Base-by-base conservation (phyloP, 768 basidiomycete species). In the Boletus bicolor region DNA sequence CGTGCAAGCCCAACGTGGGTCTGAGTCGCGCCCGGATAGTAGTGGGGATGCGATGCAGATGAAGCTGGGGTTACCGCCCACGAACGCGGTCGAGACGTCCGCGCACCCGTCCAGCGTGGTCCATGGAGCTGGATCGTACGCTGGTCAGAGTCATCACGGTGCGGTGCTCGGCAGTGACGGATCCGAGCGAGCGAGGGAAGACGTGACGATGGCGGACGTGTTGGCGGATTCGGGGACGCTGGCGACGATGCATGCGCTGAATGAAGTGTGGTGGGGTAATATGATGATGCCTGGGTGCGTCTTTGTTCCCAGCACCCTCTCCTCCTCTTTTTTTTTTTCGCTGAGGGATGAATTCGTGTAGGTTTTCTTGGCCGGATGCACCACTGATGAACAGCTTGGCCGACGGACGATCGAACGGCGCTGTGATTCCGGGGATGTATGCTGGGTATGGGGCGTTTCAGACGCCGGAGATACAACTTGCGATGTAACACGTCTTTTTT, bases 261-360 rank as follows among this genome's bases (percentile, higher is more conserved):
- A 86, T 58, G 87, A 85, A 48, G 78, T 73, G 8, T 91, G 84
- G 81, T 90, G 87, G 88, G 72, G 79, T 43, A 87, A 81, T 47
- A 86, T 89, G 84, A 87, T 91, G 88, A 88, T 91, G 86, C 89
- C 89, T 37, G 89, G 89, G 85, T 60, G 1, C 41, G 50, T 53
- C 15, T 30, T 30, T 48, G 5, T 11, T 2, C 34, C 15, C 15
- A 0, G 14, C 7, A n/a, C 7, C 6, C 6, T 21, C 4, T 4
- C 28, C 7, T 19, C 19, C 19, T 19, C 19, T 19, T 19, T 14
- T 17, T 1, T 49, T 7, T 17, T 24, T 24, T 24, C 21, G 21
- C 21, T 24, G 2, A 24, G 21, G 21, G 21, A 3, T 24, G 21
- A 24, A 24, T 30, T 30, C 28, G 19, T 15, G 35, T 37, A 72